Percentiles rank a stretch among this genome's conserved stretches.
Evolutionary conservation across 345 rosid genomes (phyloP).

Genomic region (Erucastrum elatum): DNA sequence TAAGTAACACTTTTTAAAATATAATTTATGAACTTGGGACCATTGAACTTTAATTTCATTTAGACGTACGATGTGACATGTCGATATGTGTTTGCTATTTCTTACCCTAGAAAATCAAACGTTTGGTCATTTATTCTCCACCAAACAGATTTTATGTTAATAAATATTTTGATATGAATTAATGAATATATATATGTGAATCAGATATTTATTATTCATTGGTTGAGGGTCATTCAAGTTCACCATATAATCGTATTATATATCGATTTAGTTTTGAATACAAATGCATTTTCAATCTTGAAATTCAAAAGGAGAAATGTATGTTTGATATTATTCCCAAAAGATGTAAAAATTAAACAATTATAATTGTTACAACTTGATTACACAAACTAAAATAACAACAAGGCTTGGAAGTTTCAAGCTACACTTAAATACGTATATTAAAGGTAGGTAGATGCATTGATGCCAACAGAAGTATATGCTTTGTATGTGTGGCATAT

Average conservation of each 20-base stretch:
- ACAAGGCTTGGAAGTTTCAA: not conserved
- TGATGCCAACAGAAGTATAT: not conserved
- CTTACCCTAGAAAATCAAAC: not conserved
- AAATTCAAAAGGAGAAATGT: too few relatives aligned
- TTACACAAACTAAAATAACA: not conserved
- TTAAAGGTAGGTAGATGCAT: not conserved
- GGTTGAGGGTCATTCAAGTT: too few relatives aligned
- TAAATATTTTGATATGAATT: too few relatives aligned
- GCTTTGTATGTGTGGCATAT: not conserved
- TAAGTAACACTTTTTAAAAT: too few relatives aligned
- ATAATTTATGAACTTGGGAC: not conserved
- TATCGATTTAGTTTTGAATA: too few relatives aligned
- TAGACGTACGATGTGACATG: not conserved
- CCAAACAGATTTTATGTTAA: not conserved
- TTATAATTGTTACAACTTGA: not conserved
- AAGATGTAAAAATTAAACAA: too few relatives aligned
- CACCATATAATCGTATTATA: too few relatives aligned
- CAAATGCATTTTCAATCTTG: too few relatives aligned
- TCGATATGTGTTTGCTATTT: not conserved
- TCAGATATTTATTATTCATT: too few relatives aligned
- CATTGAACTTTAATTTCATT: not conserved
- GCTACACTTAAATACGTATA: not conserved
- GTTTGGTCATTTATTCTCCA: not conserved
- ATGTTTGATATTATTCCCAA: too few relatives aligned
- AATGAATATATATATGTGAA: not conserved